A percentile compares a stretch with the other conserved stretches of the same genome.
Conservation (phyloP, 106 monocot species). For the Apostasia shenzhenica region DNA sequence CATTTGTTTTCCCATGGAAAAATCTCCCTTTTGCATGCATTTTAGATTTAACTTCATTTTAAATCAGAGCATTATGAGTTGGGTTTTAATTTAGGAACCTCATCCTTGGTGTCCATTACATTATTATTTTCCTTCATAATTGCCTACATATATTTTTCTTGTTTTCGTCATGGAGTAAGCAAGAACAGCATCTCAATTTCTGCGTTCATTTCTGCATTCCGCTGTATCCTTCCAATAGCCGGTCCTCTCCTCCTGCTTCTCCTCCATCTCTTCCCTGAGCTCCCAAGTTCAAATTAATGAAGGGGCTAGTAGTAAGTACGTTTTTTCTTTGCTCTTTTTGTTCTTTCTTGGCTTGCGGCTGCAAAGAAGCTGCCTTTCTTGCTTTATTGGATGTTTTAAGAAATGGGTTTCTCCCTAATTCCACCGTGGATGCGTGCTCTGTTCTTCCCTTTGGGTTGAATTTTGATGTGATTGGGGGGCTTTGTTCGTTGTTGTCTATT, state of each 20-base stretch:
- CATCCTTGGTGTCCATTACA: no score
- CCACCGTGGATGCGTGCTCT: no score
- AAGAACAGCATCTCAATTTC: slow-evolving; percentile 1
- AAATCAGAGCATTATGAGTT: no score
- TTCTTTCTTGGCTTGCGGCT: not conserved
- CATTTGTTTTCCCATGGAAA: no score
- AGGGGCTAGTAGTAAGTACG: slow-evolving; percentile 17
- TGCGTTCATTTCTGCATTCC: not conserved
- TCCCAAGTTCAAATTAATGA: slow-evolving; percentile 10
- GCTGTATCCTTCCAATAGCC: not conserved
- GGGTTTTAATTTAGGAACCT: no score
- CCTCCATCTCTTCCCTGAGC: not conserved
- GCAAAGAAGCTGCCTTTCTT: slow-evolving; percentile 6
- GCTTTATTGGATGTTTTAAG: not conserved
- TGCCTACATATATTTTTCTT: not conserved
- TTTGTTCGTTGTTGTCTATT: not conserved
- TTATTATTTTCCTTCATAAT: no score
- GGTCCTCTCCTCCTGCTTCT: not conserved
- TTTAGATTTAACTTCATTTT: no score
- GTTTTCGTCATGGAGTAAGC: not conserved
- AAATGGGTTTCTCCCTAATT: not conserved
- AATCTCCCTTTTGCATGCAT: no score
- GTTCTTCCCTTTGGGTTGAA: no score
- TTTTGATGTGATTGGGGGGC: no score
- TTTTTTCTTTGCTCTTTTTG: not conserved